Base-by-base conservation (phyloP, 345 rosid genomes). In the Chamaenerion angustifolium region DNA sequence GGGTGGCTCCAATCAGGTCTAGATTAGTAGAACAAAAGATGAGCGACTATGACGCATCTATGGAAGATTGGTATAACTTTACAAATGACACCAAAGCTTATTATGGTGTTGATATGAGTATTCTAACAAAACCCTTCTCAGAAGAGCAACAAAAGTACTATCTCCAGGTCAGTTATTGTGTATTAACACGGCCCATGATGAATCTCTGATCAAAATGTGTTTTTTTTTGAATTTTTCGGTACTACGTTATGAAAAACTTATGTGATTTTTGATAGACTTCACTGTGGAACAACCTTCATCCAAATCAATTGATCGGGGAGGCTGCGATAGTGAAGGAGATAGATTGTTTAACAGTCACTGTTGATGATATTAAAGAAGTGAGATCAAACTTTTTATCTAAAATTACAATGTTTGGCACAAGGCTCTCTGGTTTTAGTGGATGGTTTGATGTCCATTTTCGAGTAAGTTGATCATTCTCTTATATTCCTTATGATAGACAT, bases 361-460 rank as follows among this genome's bases (percentile, higher is more conserved):
- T 92, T 40, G 49, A 73, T 59, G 98, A 87, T 52, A 78, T 92
- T 44, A 66, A 62, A 44, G 69, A 76, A 71, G 79, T 92, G 46
- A 75, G 68, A 52, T 80, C 98, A 40, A 76, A 59, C 40, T 74
- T 83, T 54, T 44, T 59, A 6, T 83, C 87, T 15, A 56, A 74
- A 54, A 70, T 87, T 57, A 72, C 51, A 43, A 45, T 59, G 58
- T 70, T 61, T 48, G 50, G 65, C 56, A 62, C 83, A 23, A 72
- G 70, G 59, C 81, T 90, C 25, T 79, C 80, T 56, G 98, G 93
- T 42, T 87, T 86, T 65, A 81, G 71, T 51, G 98, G 98, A 71
- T 90, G 98, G 98, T 90, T 90, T 48, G 98, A 90, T 66, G 96
- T 90, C 70, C 95, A 81, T 67, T 90, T 90, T 65, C 70, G 79